Base-by-base conservation (phyloP, 495 filamentous ascomycete genomes). In the Astrocystis sublimbata region DNA sequence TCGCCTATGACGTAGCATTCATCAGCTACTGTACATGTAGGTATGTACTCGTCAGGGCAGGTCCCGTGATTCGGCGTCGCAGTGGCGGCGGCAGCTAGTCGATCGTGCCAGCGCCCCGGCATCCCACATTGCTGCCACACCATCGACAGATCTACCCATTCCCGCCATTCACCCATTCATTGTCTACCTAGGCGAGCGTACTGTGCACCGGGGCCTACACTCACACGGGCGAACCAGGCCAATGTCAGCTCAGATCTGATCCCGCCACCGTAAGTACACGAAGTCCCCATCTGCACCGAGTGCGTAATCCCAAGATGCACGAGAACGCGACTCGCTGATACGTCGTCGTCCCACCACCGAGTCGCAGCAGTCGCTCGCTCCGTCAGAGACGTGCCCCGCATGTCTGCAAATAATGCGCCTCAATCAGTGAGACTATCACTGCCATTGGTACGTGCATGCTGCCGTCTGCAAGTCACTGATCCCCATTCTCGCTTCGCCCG, bases 341-440 rank as follows among this genome's bases (percentile, higher is more conserved):
- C n/a, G n/a, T n/a, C n/a, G 46, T 42, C 38, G 19, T 46, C 42
- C 36, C 55, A 40, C 24, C 28, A 33, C 58, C 63, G 36, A 58
- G 54, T 30, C n/a, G n/a, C n/a, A n/a, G n/a, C n/a, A n/a, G n/a
- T n/a, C 33, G 55, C 62, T 59, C 61, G 47, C 60, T 58, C 50
- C 38, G 23, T 5, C 55, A 62, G 60, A 54, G 69, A 67, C 64
- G 66, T 60, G 70, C 70, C 72, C 72, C 70, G 70, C 67, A 76
- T 76, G 74, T 80, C 82, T 65, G 78, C 84, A 75, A 81, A 77
- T 62, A 74, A 79, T 70, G 83, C 79, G 73, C 76, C 82, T 46
- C 80, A 83, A 72, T 88, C 91, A 63, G 91, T 97, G 76, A 96
- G 94, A 83, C 81, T 98, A 63, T 97, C 94, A 38, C 80, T 98